Percentiles rank a stretch among this genome's conserved stretches.
These are phyloP conservation scores for Fonsecaea nubica DNA, from an alignment of 2,329 filamentous ascomycete genomes.

Conservation along the genomic window DNA sequence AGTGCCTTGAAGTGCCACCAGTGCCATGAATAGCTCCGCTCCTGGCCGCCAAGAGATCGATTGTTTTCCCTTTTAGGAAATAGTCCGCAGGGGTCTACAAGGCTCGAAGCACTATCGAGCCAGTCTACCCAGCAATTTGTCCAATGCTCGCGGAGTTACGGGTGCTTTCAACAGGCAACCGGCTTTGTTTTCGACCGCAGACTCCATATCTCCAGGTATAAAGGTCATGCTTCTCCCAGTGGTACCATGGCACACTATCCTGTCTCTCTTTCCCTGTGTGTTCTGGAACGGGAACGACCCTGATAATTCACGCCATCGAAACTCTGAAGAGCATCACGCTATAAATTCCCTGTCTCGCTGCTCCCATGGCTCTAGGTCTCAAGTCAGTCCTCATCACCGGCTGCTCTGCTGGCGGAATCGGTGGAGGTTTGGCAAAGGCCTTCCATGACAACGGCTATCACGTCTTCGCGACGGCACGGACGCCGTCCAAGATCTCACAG, in stretches of 20 bases:
- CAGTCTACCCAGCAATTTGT: neutral
- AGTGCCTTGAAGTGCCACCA: too few species aligned
- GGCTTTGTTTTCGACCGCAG: too few species aligned
- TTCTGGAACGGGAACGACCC: neutral
- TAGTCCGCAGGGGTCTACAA: neutral
- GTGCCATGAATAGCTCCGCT: too few species aligned
- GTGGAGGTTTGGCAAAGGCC: conserved; percentile 48
- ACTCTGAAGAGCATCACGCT: neutral
- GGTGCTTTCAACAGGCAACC: neutral
- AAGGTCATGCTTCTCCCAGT: neutral
- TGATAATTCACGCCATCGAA: neutral
- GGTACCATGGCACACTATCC: neutral
- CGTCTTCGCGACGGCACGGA: conserved; percentile 53
- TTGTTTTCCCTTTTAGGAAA: conserved; percentile 22
- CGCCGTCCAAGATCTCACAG: conserved; percentile 46
- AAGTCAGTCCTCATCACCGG: conserved; percentile 37
- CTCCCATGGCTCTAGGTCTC: conserved; percentile 22
- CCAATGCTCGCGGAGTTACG: too few species aligned
- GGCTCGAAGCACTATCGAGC: neutral
- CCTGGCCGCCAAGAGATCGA: conserved; percentile 9
- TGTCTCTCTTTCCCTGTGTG: too few species aligned
- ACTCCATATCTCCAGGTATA: neutral
- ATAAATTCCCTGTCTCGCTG: neutral
- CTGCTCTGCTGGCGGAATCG: conserved; percentile 51
- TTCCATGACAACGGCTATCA: conserved; percentile 48